A percentile compares a stretch with the other conserved stretches of the same genome.
Evolutionary conservation across 768 basidiomycete species (phyloP).

Genomic region (Auricularia sp.): DNA sequence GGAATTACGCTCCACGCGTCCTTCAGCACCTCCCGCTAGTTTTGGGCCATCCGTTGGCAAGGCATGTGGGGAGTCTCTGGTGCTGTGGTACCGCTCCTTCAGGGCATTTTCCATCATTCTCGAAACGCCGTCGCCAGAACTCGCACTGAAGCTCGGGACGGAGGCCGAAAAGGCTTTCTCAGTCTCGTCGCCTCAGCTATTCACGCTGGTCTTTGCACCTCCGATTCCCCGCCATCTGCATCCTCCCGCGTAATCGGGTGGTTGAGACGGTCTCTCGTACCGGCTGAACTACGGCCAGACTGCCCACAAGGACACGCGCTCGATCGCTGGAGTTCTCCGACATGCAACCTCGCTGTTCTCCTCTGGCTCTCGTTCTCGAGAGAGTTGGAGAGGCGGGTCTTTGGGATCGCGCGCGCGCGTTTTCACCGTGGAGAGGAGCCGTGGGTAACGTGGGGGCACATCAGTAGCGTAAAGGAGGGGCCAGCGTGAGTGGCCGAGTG

Average conservation of each 20-base stretch:
- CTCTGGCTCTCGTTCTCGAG: constrained; percentile 22
- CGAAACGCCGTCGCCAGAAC: constrained; percentile 32
- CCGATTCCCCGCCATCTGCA: not conserved
- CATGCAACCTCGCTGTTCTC: constrained; percentile 15
- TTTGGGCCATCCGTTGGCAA: not conserved
- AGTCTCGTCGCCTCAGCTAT: constrained; percentile 26
- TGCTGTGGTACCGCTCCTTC: constrained; percentile 35
- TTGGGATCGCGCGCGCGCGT: constrained; percentile 30
- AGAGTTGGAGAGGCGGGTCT: constrained; percentile 31
- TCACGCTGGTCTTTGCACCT: constrained; percentile 26
- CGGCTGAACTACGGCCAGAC: constrained; percentile 7
- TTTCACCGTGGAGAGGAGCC: constrained; percentile 46
- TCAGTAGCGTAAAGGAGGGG: not conserved
- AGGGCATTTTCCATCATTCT: constrained; percentile 41
- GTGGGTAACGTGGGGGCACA: constrained; percentile 36
- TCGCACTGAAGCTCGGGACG: constrained; percentile 32
- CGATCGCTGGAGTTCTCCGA: constrained; percentile 11
- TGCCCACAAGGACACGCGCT: constrained; percentile 4
- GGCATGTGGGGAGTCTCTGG: constrained; percentile 14
- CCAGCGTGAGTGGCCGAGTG: no score
- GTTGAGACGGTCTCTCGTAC: not conserved
- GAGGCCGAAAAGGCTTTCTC: constrained; percentile 25
- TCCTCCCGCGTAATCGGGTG: not conserved
- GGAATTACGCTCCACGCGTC: constrained; percentile 25
- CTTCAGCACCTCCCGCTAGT: constrained; percentile 6